Evolutionary conservation across 371 early-diverging fungal species (phyloP).

Genomic region (Mortierella sp.): DNA sequence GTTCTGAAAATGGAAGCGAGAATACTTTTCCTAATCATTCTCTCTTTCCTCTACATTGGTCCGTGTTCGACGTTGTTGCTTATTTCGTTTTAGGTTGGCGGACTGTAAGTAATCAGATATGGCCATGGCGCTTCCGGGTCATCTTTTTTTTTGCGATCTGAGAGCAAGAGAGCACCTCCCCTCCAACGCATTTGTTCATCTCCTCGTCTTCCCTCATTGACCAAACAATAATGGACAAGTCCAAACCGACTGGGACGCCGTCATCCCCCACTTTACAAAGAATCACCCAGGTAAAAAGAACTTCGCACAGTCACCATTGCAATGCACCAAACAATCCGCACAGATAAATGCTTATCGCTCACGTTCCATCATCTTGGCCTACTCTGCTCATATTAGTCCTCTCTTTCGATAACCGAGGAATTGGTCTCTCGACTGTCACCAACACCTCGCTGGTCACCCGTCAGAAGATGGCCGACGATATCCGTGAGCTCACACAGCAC

Average conservation of each 20-base stretch:
- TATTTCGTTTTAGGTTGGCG: constrained; percentile 5
- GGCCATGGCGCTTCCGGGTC: neutral
- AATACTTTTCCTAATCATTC: neutral
- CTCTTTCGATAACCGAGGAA: constrained; percentile 12
- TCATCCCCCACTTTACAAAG: constrained; percentile 9
- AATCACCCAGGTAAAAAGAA: constrained; percentile 10
- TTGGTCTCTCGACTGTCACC: constrained; percentile 16
- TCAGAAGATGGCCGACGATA: constrained; percentile 13
- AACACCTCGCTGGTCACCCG: constrained; percentile 13
- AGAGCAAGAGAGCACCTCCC: neutral
- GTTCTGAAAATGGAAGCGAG: too few relatives aligned
- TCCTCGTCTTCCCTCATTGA: neutral
- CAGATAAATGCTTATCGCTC: neutral
- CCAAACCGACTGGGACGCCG: constrained; percentile 14
- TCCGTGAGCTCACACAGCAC: constrained; percentile 11
- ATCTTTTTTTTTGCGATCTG: neutral
- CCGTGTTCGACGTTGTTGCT: neutral
- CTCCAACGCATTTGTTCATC: neutral
- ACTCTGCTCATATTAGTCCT: neutral
- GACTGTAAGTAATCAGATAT: neutral
- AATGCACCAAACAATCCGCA: too few relatives aligned
- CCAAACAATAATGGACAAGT: constrained; percentile 8
- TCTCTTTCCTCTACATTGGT: too few relatives aligned
- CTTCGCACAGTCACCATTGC: too few relatives aligned
- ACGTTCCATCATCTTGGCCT: neutral